Percentiles rank a stretch among this genome's conserved stretches.
phyloP scores from a whole-genome alignment of 306 rosid genomes.

The Cucurbita pepo region DNA sequence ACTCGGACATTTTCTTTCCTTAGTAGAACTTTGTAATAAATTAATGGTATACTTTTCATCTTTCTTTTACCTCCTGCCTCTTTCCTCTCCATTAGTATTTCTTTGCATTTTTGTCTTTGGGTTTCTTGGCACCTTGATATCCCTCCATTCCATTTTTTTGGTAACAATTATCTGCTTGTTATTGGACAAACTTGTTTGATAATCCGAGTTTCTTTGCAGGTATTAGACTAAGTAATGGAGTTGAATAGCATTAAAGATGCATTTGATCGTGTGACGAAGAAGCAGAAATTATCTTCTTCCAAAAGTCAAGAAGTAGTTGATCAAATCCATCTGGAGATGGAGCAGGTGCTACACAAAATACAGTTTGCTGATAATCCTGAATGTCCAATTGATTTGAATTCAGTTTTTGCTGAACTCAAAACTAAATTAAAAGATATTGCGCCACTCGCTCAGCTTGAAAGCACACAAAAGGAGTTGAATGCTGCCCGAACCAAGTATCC shows the following conservation, averaged over 20 bases:
- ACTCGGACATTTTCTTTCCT: neutral
- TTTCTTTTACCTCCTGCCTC: neutral
- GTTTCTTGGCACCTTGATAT: neutral
- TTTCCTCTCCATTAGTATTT: neutral
- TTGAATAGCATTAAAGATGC: conserved; percentile 59
- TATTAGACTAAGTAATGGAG: conserved; percentile 36
- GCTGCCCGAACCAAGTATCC: conserved; percentile 61
- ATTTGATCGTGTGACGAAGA: conserved; percentile 32
- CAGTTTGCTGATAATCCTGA: conserved; percentile 26
- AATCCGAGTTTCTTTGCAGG: neutral
- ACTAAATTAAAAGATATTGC: conserved; percentile 37
- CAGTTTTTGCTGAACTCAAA: conserved; percentile 42
- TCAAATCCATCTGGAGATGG: conserved; percentile 35
- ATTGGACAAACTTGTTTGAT: neutral
- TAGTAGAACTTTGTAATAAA: neutral
- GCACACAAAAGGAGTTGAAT: conserved; percentile 70
- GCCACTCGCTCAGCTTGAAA: conserved; percentile 49
- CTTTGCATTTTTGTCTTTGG: neutral
- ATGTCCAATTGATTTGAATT: conserved; percentile 21
- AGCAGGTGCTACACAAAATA: conserved; percentile 36
- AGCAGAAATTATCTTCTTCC: conserved; percentile 70
- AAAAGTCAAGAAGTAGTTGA: conserved; percentile 50
- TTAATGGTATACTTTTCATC: neutral
- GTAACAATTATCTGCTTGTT: neutral
- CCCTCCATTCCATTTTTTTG: neutral